A percentile compares a stretch with the other conserved stretches of the same genome.
These are phyloP conservation scores for Metschnikowia orientalis DNA, from an alignment of 805 yeast species.

Conservation along the genomic window DNA sequence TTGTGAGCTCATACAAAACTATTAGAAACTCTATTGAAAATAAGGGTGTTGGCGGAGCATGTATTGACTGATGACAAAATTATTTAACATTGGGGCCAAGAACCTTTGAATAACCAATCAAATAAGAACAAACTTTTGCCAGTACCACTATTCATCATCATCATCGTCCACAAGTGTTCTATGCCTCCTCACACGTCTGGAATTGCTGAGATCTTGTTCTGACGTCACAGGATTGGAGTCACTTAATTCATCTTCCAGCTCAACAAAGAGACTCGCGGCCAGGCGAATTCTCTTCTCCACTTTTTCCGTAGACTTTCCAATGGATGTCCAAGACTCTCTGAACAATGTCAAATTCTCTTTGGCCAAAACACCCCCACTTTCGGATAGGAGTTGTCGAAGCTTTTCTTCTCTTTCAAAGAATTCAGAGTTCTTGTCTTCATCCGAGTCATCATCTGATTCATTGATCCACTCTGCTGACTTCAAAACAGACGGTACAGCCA, in stretches of 20 bases:
- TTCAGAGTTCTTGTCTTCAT: slow-evolving; percentile 46
- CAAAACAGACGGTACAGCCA: slow-evolving; percentile 1
- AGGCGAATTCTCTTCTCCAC: slow-evolving; percentile 9
- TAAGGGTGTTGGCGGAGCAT: slow-evolving; percentile 43
- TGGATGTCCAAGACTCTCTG: slow-evolving; percentile 16
- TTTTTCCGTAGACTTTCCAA: slow-evolving; percentile 4
- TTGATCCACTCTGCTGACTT: slow-evolving; percentile 50
- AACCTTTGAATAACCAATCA: too few relatives aligned
- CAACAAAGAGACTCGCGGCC: slow-evolving; percentile 16
- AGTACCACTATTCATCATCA: slow-evolving; percentile 21
- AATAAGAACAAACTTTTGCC: slow-evolving; percentile 8
- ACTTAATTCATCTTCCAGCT: slow-evolving; percentile 14
- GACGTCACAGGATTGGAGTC: neutral
- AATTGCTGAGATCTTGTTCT: neutral
- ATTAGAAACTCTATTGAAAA: slow-evolving; percentile 40
- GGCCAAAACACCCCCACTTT: slow-evolving; percentile 38
- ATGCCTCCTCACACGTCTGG: slow-evolving; percentile 16
- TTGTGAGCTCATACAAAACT: slow-evolving; percentile 76
- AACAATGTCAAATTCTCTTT: slow-evolving; percentile 15
- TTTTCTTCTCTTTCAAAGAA: slow-evolving; percentile 56
- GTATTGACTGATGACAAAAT: slow-evolving; percentile 34
- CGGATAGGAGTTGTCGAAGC: slow-evolving; percentile 37
- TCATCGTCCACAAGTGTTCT: slow-evolving; percentile 24
- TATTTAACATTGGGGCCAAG: neutral
- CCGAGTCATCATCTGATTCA: slow-evolving; percentile 63